phyloP scores from a whole-genome alignment of 1,284 basidiomycete genomes.

The Malassezia slooffiae region DNA sequence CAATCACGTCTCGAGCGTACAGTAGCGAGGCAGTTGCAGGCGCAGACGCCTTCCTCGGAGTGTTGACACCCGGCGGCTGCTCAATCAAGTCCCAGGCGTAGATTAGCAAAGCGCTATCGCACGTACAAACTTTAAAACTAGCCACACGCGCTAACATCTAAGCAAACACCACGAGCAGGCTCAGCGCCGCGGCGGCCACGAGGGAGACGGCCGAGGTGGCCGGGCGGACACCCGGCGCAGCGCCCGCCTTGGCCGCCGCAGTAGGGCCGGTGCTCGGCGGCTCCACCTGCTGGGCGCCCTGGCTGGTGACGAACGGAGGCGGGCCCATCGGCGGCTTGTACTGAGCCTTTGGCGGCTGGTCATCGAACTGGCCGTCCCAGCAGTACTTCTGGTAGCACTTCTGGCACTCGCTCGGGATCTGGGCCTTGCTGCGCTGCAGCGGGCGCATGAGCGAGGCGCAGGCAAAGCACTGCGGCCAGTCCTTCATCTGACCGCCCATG shows the following conservation, averaged over 20 bases:
- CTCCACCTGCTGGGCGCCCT: conserved; percentile 16
- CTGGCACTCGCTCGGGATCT: conserved; percentile 24
- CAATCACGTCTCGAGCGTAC: too few relatives aligned
- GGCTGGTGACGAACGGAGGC: conserved; percentile 27
- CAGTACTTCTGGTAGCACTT: conserved; percentile 36
- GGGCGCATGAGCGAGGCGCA: conserved; percentile 36
- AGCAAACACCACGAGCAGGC: too few relatives aligned
- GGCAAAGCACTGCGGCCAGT: conserved; percentile 34
- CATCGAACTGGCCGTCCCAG: conserved; percentile 38
- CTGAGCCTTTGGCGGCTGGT: conserved; percentile 17
- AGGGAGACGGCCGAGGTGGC: too few relatives aligned
- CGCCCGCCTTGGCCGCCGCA: conserved; percentile 3
- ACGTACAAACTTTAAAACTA: too few relatives aligned
- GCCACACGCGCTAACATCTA: too few relatives aligned
- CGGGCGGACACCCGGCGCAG: background rate
- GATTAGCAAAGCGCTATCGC: too few relatives aligned
- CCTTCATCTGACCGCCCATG: conserved; percentile 23
- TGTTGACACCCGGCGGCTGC: too few relatives aligned
- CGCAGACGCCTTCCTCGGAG: too few relatives aligned
- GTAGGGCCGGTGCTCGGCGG: conserved; percentile 35
- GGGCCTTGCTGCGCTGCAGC: conserved; percentile 24
- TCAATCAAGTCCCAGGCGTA: too few relatives aligned
- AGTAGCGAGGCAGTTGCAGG: too few relatives aligned
- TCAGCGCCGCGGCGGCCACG: too few relatives aligned
- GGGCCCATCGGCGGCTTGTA: conserved; percentile 33